Percentiles rank a stretch among this genome's conserved stretches.
Evolutionary conservation across 768 basidiomycete species (phyloP).

Genomic region (Holtermanniella nyarrowii): DNA sequence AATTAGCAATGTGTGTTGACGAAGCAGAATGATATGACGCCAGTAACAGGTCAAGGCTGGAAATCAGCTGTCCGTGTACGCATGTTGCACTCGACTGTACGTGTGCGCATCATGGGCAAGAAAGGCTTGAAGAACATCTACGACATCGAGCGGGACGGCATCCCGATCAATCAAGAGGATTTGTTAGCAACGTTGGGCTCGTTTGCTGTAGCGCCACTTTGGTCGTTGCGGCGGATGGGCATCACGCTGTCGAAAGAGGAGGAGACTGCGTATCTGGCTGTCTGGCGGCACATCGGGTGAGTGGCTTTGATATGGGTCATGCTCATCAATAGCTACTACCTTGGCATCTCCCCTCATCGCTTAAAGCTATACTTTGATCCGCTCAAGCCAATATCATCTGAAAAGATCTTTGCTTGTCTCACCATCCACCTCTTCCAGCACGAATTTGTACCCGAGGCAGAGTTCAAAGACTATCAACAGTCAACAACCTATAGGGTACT

Average conservation of each 20-base stretch:
- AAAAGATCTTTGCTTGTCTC: constrained; percentile 33
- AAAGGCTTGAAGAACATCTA: constrained; percentile 27
- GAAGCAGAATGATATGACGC: constrained; percentile 34
- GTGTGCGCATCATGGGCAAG: constrained; percentile 17
- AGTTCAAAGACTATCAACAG: constrained; percentile 8
- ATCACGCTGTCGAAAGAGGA: constrained; percentile 19
- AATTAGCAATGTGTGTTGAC: not conserved
- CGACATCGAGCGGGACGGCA: constrained; percentile 22
- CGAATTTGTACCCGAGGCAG: not conserved
- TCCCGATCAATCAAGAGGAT: constrained; percentile 41
- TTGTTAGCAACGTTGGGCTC: constrained; percentile 33
- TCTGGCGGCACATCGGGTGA: constrained; percentile 39
- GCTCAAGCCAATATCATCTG: constrained; percentile 12
- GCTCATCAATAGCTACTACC: constrained; percentile 25
- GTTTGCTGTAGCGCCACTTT: constrained; percentile 37
- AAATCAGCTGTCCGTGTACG: constrained; percentile 32
- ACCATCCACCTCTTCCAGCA: constrained; percentile 32
- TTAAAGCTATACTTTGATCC: constrained; percentile 20
- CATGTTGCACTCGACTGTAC: constrained; percentile 34
- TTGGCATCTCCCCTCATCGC: constrained; percentile 29
- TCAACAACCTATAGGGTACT: constrained; percentile 35
- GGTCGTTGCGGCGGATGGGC: constrained; percentile 30
- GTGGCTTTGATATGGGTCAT: not conserved
- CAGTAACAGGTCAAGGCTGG: constrained; percentile 31
- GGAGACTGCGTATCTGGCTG: constrained; percentile 23